Conservation (phyloP, 2,329 filamentous ascomycete genomes). For the Pestalotiopsis sp. region DNA sequence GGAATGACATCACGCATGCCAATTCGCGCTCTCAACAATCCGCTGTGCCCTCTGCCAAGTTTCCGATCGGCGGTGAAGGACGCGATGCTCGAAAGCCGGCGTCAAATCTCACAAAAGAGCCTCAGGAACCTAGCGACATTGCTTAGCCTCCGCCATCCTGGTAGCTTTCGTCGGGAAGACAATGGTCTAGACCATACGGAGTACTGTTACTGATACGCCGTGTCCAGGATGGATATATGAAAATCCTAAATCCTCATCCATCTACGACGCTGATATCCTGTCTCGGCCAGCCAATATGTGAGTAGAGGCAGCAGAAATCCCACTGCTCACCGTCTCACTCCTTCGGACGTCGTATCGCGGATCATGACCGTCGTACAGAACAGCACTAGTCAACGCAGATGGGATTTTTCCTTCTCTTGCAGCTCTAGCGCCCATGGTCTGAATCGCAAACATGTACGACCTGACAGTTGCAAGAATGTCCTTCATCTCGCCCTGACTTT, state of each 20-base stretch:
- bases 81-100: conserved; percentile 2
- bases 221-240: background rate
- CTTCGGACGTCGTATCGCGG: background rate
- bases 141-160: background rate
- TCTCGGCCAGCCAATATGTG: background rate
- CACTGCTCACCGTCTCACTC: background rate
- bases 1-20: conserved; percentile 8
- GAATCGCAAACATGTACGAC: background rate
- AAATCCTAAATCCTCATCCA: background rate
- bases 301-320: background rate
- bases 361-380: background rate
- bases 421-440: background rate
- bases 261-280: background rate
- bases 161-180: background rate
- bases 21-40: conserved; percentile 4
- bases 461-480: background rate
- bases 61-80: conserved; percentile 8
- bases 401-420: background rate
- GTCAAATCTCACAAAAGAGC: conserved; percentile 5
- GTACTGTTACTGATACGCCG: background rate
- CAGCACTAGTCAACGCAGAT: background rate
- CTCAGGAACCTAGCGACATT: conserved; percentile 3
- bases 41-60: background rate
- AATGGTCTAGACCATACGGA: background rate
- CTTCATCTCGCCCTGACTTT: background rate